Evolutionary conservation across 306 rosid genomes (phyloP).

Genomic region (Comarum palustre): DNA sequence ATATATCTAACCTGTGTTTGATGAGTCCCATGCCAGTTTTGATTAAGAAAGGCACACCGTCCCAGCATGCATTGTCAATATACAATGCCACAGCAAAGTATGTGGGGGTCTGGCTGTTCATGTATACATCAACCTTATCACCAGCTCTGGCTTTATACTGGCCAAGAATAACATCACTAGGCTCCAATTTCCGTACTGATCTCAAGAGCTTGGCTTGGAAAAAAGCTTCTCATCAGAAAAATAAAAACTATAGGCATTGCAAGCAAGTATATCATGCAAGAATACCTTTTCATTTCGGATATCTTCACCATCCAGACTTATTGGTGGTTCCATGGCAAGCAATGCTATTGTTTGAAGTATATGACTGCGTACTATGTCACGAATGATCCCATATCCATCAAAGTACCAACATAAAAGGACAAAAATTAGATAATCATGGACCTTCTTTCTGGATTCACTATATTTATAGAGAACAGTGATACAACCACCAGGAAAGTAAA

Average conservation of each 20-base stretch:
- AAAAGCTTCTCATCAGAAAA: constrained; percentile 31
- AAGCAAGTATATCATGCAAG: constrained; percentile 21
- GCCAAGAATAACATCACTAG: constrained; percentile 77
- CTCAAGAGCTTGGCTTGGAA: constrained; percentile 87
- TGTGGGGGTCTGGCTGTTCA: constrained; percentile 71
- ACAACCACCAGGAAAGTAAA: constrained; percentile 17
- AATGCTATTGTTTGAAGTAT: constrained; percentile 83
- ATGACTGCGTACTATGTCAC: constrained; percentile 88
- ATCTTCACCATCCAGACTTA: constrained; percentile 87
- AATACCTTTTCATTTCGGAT: constrained; percentile 89
- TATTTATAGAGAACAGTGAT: constrained; percentile 15
- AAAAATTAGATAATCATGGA: not conserved
- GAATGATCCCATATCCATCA: constrained; percentile 76
- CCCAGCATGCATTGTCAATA: constrained; percentile 94
- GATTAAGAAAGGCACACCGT: constrained; percentile 90
- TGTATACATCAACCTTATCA: constrained; percentile 43
- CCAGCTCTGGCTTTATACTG: constrained; percentile 66
- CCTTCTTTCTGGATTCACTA: not conserved
- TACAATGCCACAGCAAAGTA: constrained; percentile 78
- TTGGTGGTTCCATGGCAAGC: constrained; percentile 96
- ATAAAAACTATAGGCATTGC: constrained; percentile 4
- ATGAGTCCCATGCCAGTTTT: constrained; percentile 88
- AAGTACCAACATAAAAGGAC: constrained; percentile 55
- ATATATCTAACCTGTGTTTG: constrained; percentile 64
- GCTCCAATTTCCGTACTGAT: constrained; percentile 71